These are phyloP conservation scores for Mycena citricolor DNA, from an alignment of 1,284 basidiomycete genomes.

Conservation along the genomic window DNA sequence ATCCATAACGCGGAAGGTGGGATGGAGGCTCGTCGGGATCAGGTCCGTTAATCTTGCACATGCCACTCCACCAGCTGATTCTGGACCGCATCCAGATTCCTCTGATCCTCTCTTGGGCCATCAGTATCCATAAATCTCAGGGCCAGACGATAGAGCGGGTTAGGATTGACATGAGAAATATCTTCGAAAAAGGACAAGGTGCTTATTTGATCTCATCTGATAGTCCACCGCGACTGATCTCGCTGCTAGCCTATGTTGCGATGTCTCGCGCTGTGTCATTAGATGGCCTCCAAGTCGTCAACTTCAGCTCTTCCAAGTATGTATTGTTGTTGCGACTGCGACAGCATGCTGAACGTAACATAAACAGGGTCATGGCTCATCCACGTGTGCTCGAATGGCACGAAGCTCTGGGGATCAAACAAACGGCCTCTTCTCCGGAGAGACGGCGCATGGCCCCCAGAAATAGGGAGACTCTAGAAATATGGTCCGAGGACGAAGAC, in stretches of 20 bases:
- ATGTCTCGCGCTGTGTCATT: conserved; percentile 88
- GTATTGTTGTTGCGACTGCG: conserved; percentile 1
- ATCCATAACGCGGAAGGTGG: conserved; percentile 52
- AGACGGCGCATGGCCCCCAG: not conserved
- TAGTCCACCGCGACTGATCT: not conserved
- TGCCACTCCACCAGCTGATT: not conserved
- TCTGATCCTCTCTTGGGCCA: conserved; percentile 78
- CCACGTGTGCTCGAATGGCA: conserved; percentile 44
- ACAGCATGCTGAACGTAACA: conserved; percentile 3
- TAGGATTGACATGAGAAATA: conserved; percentile 61
- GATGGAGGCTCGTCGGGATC: conserved; percentile 52
- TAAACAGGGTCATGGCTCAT: conserved; percentile 42
- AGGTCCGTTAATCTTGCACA: conserved; percentile 41
- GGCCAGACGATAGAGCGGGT: conserved; percentile 82
- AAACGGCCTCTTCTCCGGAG: not conserved
- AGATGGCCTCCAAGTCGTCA: conserved; percentile 79
- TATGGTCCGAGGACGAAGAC: not conserved
- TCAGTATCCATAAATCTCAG: conserved; percentile 86
- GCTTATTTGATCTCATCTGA: conserved; percentile 9
- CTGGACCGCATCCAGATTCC: conserved; percentile 68
- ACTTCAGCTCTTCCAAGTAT: conserved; percentile 76
- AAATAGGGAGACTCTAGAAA: not conserved
- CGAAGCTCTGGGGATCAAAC: conserved; percentile 16
- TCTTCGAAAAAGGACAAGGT: conserved; percentile 85
- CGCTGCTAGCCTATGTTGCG: conserved; percentile 83